These are phyloP conservation scores for Iris macrosiphon DNA, from an alignment of 106 monocot species.

Conservation along the genomic window DNA sequence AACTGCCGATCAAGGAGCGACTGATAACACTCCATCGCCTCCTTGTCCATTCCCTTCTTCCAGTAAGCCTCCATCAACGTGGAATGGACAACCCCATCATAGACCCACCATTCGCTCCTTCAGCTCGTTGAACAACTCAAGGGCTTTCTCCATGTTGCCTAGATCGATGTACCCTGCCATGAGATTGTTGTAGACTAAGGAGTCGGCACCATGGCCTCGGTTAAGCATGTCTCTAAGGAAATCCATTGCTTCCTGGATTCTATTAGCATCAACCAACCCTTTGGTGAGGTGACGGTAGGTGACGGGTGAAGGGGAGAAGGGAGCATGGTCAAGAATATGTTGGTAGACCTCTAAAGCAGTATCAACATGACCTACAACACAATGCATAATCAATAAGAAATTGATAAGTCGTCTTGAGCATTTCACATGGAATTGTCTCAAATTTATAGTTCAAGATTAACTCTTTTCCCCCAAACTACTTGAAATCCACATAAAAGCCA, in stretches of 20 bases:
- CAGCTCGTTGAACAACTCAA: conserved; percentile 87
- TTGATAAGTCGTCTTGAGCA: too few species aligned
- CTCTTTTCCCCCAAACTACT: too few species aligned
- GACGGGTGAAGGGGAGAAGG: conserved; percentile 76
- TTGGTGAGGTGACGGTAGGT: conserved; percentile 88
- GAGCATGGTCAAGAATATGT: conserved; percentile 59
- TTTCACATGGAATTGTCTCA: too few species aligned
- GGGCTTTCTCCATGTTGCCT: conserved; percentile 70
- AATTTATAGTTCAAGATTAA: too few species aligned
- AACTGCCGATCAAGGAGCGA: conserved; percentile 65
- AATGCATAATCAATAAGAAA: background rate
- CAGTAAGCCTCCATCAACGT: conserved; percentile 90
- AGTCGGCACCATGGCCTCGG: conserved; percentile 84
- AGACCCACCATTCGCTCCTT: conserved; percentile 70
- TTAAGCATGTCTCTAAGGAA: conserved; percentile 77
- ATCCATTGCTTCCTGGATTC: conserved; percentile 69
- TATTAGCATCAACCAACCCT: conserved; percentile 54
- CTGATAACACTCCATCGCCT: conserved; percentile 94
- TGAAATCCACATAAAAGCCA: too few species aligned
- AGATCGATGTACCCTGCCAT: conserved; percentile 74
- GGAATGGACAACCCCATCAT: conserved; percentile 80
- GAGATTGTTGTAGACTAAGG: conserved; percentile 81
- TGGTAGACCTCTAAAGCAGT: conserved; percentile 54
- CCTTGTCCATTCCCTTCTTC: conserved; percentile 77
- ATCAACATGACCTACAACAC: conserved; percentile 50